Percentiles rank a stretch among this genome's conserved stretches.
phyloP scores from a whole-genome alignment of 2,329 filamentous ascomycete species.

The Xylariaceae sp. region DNA sequence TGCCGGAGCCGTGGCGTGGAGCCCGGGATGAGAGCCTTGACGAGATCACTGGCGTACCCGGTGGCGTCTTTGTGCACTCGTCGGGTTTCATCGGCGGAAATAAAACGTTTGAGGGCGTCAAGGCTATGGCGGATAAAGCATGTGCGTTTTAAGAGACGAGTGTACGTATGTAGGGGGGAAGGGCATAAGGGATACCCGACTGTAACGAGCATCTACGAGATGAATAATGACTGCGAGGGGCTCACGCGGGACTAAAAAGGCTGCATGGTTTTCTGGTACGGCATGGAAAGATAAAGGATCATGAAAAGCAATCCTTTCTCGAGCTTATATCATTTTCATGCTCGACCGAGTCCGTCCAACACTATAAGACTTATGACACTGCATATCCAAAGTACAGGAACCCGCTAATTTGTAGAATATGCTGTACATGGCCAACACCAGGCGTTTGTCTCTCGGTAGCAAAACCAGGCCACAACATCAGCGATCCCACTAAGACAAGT shows the following conservation, averaged over 20 bases:
- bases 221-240: not conserved
- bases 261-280: not conserved
- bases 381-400: not conserved
- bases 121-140: constrained; percentile 79
- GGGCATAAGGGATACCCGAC: no score
- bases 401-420: not conserved
- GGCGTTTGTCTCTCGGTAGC: not conserved
- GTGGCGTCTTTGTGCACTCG: constrained; percentile 89
- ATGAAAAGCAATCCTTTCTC: not conserved
- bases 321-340: not conserved
- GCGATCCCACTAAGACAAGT: not conserved
- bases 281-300: not conserved
- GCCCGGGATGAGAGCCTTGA: constrained; percentile 83
- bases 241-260: not conserved
- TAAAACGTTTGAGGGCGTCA: constrained; percentile 81
- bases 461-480: not conserved
- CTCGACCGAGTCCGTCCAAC: not conserved
- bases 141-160: constrained; percentile 41
- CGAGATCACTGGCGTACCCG: constrained; percentile 60
- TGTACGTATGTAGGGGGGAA: not conserved
- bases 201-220: not conserved
- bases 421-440: not conserved
- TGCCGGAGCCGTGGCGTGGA: constrained; percentile 89
- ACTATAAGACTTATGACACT: not conserved
- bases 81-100: constrained; percentile 96